Evolutionary conservation across 2,329 filamentous ascomycete species (phyloP).

Genomic region (Rhynchosporium agropyri): DNA sequence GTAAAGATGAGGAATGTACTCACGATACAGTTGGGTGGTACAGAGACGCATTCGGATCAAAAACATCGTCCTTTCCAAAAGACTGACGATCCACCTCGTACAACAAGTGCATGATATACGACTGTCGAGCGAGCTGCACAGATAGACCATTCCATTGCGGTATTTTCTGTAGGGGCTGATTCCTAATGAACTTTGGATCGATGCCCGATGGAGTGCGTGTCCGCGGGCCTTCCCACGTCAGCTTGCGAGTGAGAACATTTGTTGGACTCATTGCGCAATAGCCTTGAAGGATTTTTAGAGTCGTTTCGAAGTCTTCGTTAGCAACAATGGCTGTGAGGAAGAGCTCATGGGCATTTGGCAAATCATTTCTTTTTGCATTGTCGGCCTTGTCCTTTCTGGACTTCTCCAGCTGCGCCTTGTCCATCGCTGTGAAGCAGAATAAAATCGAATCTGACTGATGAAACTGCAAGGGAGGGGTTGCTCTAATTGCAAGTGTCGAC

Average conservation of each 20-base stretch:
- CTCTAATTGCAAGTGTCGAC: neutral
- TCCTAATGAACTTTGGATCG: slow-evolving; percentile 29
- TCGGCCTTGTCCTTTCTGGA: slow-evolving; percentile 1
- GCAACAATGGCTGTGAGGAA: slow-evolving; percentile 59
- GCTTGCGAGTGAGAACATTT: slow-evolving; percentile 52
- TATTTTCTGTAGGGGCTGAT: slow-evolving; percentile 29
- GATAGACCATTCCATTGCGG: slow-evolving; percentile 55
- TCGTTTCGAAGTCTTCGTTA: slow-evolving; percentile 52
- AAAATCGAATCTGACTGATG: neutral
- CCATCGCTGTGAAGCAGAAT: neutral
- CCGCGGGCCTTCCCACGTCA: slow-evolving; percentile 55
- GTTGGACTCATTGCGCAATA: slow-evolving; percentile 59
- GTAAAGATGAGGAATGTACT: neutral
- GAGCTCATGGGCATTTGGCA: slow-evolving; percentile 56
- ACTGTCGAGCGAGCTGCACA: slow-evolving; percentile 57
- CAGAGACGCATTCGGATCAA: neutral
- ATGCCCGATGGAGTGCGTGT: slow-evolving; percentile 39
- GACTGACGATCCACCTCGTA: slow-evolving; percentile 57
- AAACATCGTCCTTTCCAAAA: slow-evolving; percentile 45
- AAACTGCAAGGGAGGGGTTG: neutral
- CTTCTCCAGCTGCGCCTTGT: neutral
- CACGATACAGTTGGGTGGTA: neutral
- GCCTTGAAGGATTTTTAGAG: slow-evolving; percentile 57
- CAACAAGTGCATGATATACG: slow-evolving; percentile 58
- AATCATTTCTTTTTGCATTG: slow-evolving; percentile 3